A percentile compares a stretch with the other conserved stretches of the same genome.
phyloP scores from a whole-genome alignment of 306 rosid genomes.

The Arachis hypogaea region DNA sequence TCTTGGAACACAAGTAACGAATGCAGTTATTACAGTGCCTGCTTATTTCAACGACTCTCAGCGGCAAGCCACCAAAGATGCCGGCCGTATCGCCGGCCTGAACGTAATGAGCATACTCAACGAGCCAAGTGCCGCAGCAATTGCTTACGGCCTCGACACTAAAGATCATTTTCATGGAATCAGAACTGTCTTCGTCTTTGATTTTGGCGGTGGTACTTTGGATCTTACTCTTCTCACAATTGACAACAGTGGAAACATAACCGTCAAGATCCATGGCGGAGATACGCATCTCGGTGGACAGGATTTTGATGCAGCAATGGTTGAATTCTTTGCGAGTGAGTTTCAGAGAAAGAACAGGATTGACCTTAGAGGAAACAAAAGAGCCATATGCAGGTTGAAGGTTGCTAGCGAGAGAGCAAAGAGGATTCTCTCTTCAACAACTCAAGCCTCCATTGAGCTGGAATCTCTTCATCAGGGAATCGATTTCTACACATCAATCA shows the following conservation, averaged over 20 bases:
- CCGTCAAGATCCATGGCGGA: conserved; percentile 5
- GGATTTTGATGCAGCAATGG: conserved; percentile 22
- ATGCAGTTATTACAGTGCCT: conserved; percentile 36
- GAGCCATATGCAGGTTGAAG: conserved; percentile 22
- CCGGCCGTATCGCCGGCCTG: conserved; percentile 27
- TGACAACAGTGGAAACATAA: neutral
- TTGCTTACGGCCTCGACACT: conserved; percentile 19
- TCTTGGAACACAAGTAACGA: conserved; percentile 33
- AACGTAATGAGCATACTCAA: conserved; percentile 24
- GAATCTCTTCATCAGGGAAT: neutral
- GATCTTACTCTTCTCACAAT: conserved; percentile 36
- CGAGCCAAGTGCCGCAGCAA: conserved; percentile 40
- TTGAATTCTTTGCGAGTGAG: conserved; percentile 20
- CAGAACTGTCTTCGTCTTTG: conserved; percentile 27
- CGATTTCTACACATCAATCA: conserved; percentile 10
- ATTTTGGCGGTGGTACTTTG: conserved; percentile 40
- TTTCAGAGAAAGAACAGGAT: conserved; percentile 3
- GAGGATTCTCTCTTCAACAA: conserved; percentile 7
- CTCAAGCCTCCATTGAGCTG: neutral
- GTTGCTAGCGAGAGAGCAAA: conserved; percentile 29
- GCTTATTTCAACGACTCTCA: conserved; percentile 35
- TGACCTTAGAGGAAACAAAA: conserved; percentile 14
- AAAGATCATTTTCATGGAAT: neutral
- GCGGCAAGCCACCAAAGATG: conserved; percentile 35
- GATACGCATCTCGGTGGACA: conserved; percentile 35